These are phyloP conservation scores for Starmerella potacharoeniae DNA, from an alignment of 805 yeast genomes.

Conservation along the genomic window DNA sequence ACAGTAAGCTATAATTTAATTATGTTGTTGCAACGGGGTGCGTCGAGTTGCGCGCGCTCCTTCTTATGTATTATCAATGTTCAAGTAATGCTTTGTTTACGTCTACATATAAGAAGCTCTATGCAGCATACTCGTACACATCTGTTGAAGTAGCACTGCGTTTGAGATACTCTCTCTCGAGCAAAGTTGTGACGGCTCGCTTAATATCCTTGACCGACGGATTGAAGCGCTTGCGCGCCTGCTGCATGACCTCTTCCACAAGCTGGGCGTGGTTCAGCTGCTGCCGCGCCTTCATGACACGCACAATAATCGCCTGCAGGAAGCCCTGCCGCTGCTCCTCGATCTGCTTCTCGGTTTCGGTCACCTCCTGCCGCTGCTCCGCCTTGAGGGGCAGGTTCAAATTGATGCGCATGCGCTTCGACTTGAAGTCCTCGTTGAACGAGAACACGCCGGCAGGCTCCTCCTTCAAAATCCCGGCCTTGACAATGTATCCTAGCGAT, in stretches of 20 bases:
- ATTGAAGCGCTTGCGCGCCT: slow-evolving; percentile 67
- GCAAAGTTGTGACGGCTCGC: slow-evolving; percentile 69
- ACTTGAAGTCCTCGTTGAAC: slow-evolving; percentile 69
- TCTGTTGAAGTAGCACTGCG: slow-evolving; percentile 66
- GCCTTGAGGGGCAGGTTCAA: slow-evolving; percentile 46
- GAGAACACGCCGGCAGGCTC: slow-evolving; percentile 50
- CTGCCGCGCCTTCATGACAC: slow-evolving; percentile 93
- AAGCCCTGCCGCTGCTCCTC: slow-evolving; percentile 77
- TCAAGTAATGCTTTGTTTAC: neutral
- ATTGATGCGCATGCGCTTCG: slow-evolving; percentile 73
- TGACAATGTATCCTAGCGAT: slow-evolving; percentile 68
- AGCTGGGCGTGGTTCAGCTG: slow-evolving; percentile 64
- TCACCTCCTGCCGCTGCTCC: slow-evolving; percentile 58
- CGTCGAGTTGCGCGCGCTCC: no score
- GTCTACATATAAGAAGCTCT: neutral
- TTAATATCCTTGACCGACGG: slow-evolving; percentile 82
- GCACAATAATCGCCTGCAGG: slow-evolving; percentile 84
- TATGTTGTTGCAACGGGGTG: neutral
- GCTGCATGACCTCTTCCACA: slow-evolving; percentile 79
- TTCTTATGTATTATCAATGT: neutral
- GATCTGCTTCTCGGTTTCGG: slow-evolving; percentile 66
- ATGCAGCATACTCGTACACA: slow-evolving; percentile 76
- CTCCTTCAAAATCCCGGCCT: slow-evolving; percentile 62
- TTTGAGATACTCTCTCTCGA: slow-evolving; percentile 74
- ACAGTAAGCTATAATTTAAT: neutral